Conservation (phyloP, 1,139 yeast genomes). For the Taphrina deformans region DNA sequence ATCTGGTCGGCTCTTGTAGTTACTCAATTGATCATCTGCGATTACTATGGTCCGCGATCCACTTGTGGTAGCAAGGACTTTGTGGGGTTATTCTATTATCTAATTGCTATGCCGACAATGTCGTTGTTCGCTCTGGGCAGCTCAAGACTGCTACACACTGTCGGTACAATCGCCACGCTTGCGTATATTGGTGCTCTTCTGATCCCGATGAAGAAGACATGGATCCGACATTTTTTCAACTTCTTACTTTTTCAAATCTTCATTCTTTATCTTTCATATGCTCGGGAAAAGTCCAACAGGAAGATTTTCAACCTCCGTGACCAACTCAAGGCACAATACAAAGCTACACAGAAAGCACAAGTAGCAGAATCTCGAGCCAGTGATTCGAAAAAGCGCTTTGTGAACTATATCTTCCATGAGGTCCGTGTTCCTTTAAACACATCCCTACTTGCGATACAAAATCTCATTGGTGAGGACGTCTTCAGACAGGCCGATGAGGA, state of each 20-base stretch:
- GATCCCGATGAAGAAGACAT: slow-evolving; percentile 5
- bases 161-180: slow-evolving; percentile 9
- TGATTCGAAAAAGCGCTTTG: slow-evolving; percentile 31
- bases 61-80: slow-evolving; percentile 19
- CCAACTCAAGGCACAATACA: slow-evolving; percentile 26
- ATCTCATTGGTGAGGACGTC: slow-evolving; percentile 28
- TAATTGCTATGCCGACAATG: slow-evolving; percentile 22
- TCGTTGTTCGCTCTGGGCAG: slow-evolving; percentile 12
- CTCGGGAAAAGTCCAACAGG: slow-evolving; percentile 23
- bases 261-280: slow-evolving; percentile 23
- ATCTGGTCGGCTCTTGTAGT: slow-evolving; percentile 15
- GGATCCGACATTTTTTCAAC: slow-evolving; percentile 28
- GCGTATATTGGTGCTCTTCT: slow-evolving; percentile 9
- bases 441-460: slow-evolving; percentile 20
- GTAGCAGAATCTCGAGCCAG: slow-evolving; percentile 23
- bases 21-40: slow-evolving; percentile 13
- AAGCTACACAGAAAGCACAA: slow-evolving; percentile 33
- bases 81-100: slow-evolving; percentile 25
- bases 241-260: slow-evolving; percentile 11
- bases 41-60: slow-evolving; percentile 8
- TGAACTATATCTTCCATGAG: slow-evolving; percentile 31
- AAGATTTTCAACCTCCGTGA: slow-evolving; percentile 21
- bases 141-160: slow-evolving; percentile 1
- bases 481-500: slow-evolving; percentile 20
- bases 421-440: slow-evolving; percentile 32